A percentile compares a stretch with the other conserved stretches of the same genome.
Conservation (phyloP, 768 basidiomycete genomes). For the Mycena haematopus region DNA sequence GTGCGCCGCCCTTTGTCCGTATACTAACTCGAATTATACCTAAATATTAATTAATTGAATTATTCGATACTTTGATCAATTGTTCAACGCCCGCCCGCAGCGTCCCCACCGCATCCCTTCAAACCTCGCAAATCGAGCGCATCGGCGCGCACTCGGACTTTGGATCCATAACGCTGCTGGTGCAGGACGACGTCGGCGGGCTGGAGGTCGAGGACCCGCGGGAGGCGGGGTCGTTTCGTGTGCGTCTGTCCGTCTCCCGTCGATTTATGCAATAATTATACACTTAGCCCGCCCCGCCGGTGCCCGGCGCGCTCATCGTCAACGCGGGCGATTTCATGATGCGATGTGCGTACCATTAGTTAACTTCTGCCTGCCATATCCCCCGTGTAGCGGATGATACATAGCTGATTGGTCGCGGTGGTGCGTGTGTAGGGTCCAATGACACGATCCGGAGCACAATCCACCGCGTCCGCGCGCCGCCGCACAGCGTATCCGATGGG, state of each 20-base stretch:
- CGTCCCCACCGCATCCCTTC: constrained; percentile 40
- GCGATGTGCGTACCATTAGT: constrained; percentile 45
- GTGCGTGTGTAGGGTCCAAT: constrained; percentile 51
- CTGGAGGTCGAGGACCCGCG: constrained; percentile 65
- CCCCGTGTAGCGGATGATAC: no score
- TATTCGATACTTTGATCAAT: no score
- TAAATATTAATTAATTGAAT: no score
- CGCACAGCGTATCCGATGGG: constrained; percentile 22
- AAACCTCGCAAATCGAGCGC: constrained; percentile 41
- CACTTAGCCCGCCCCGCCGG: constrained; percentile 45
- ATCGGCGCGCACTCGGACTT: constrained; percentile 64
- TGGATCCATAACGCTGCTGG: constrained; percentile 60
- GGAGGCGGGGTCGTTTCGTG: constrained; percentile 48
- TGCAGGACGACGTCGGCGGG: constrained; percentile 68
- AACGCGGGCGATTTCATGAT: constrained; percentile 60
- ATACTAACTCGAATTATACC: no score
- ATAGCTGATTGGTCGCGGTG: no score
- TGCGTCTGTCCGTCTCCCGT: constrained; percentile 7
- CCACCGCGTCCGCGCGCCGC: constrained; percentile 57
- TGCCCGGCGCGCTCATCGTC: constrained; percentile 54
- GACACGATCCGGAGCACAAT: constrained; percentile 55
- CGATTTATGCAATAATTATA: not conserved
- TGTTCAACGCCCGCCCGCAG: no score
- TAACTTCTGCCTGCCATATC: no score
- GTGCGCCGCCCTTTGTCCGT: constrained; percentile 42